These are phyloP conservation scores for Macrotyloma uniflorum DNA, from an alignment of 306 rosid genomes.

Conservation along the genomic window DNA sequence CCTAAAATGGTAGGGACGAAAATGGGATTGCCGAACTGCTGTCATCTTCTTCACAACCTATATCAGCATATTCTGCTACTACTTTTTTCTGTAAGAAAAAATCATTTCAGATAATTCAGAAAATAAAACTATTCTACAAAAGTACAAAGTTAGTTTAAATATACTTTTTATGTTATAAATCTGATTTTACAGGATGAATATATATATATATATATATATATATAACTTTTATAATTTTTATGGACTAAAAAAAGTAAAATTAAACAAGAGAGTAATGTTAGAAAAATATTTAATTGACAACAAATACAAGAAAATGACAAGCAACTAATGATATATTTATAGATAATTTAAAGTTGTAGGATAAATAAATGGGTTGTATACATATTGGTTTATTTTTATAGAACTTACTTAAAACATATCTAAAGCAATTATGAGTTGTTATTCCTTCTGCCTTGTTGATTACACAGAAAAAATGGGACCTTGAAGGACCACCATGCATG, in stretches of 20 bases:
- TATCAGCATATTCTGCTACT: neutral
- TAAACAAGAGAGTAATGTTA: too few relatives aligned
- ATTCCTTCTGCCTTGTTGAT: conserved; percentile 22
- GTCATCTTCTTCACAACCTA: neutral
- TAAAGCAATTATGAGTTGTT: neutral
- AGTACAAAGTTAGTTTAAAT: neutral
- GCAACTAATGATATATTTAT: too few relatives aligned
- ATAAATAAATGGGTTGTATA: too few relatives aligned
- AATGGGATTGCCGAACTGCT: conserved; percentile 10
- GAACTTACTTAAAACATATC: neutral
- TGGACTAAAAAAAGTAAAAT: too few relatives aligned
- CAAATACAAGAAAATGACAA: too few relatives aligned
- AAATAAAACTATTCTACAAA: neutral
- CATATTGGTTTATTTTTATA: too few relatives aligned
- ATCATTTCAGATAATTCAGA: neutral
- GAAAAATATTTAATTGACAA: too few relatives aligned
- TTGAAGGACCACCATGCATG: neutral
- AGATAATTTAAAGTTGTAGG: too few relatives aligned
- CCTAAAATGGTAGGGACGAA: conserved; percentile 13
- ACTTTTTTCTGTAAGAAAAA: neutral
- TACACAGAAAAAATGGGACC: neutral
- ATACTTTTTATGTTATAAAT: neutral
- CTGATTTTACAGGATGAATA: too few relatives aligned
- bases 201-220: too few relatives aligned
- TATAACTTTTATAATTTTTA: too few relatives aligned